Conservation (phyloP, 768 basidiomycete genomes). For the Suillus clintonianus region DNA sequence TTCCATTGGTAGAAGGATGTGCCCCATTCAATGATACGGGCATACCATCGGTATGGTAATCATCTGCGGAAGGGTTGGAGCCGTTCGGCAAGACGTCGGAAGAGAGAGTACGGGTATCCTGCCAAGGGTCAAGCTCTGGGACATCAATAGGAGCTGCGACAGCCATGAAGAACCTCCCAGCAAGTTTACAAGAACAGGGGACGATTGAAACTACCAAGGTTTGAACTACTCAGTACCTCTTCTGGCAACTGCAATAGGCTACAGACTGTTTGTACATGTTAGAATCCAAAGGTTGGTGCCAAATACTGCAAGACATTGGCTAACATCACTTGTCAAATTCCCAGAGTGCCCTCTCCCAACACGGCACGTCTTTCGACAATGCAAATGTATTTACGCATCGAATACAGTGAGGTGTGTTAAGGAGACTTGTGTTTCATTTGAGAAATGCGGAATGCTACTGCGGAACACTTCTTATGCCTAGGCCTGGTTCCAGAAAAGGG, state of each 20-base stretch:
- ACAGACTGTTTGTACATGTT: background rate
- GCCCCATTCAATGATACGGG: background rate
- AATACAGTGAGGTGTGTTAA: too few species aligned
- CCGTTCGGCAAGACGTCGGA: background rate
- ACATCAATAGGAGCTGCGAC: background rate
- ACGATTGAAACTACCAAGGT: background rate
- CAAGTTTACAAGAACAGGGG: background rate
- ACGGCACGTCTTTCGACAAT: too few species aligned
- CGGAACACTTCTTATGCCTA: too few species aligned
- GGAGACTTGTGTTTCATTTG: too few species aligned
- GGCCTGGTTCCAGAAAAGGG: background rate
- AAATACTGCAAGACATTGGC: background rate
- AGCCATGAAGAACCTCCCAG: background rate
- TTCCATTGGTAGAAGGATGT: slow-evolving; percentile 17
- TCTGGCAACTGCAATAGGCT: background rate
- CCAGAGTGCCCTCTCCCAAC: too few species aligned
- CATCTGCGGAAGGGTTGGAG: background rate
- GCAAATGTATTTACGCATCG: too few species aligned
- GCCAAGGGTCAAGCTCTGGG: background rate
- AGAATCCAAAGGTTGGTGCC: background rate
- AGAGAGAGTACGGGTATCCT: background rate
- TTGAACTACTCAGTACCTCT: background rate
- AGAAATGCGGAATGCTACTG: too few species aligned
- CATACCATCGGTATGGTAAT: background rate
- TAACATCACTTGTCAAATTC: too few species aligned